Conservation (phyloP, 345 rosid species). For the Clarkia xantiana region DNA sequence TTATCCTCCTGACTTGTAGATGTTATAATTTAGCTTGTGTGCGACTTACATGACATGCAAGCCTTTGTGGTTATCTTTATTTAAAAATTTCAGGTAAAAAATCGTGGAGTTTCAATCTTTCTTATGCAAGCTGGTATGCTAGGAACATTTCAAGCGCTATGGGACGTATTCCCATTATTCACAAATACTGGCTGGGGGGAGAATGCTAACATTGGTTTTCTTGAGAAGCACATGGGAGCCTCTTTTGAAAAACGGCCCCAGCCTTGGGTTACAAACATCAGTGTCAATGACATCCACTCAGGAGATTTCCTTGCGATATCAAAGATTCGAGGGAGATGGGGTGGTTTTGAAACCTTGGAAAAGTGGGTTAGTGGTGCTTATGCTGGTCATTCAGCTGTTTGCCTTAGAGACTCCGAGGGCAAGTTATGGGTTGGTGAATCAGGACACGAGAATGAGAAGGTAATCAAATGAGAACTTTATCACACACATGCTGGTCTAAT, state of each 20-base stretch:
- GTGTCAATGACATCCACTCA: slow-evolving; percentile 69
- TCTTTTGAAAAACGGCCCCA: slow-evolving; percentile 66
- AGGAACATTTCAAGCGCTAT: slow-evolving; percentile 67
- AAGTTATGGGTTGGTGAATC: slow-evolving; percentile 99
- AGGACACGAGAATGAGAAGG: slow-evolving; percentile 97
- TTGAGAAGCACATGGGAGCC: slow-evolving; percentile 84
- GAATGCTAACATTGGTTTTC: slow-evolving; percentile 76
- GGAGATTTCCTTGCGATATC: slow-evolving; percentile 92
- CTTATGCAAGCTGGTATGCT: slow-evolving; percentile 98
- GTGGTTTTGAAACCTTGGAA: slow-evolving; percentile 95
- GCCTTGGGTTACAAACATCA: slow-evolving; percentile 54
- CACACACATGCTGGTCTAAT: not conserved
- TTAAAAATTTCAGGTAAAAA: slow-evolving; percentile 50
- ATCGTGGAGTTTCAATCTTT: slow-evolving; percentile 87
- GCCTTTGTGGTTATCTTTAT: slow-evolving; percentile 6
- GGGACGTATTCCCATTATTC: slow-evolving; percentile 85
- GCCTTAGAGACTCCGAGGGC: slow-evolving; percentile 82
- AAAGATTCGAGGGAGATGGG: slow-evolving; percentile 96
- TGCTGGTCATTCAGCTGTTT: slow-evolving; percentile 98
- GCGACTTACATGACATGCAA: slow-evolving; percentile 2
- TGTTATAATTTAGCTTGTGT: not conserved
- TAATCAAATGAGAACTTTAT: slow-evolving; percentile 2
- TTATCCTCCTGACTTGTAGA: not conserved
- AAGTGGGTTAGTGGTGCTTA: slow-evolving; percentile 99
- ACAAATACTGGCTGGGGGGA: slow-evolving; percentile 89